Percentiles rank a stretch among this genome's conserved stretches.
Evolutionary conservation across 306 rosid species (phyloP).

Genomic region (Pterocarpus macrocarpus): DNA sequence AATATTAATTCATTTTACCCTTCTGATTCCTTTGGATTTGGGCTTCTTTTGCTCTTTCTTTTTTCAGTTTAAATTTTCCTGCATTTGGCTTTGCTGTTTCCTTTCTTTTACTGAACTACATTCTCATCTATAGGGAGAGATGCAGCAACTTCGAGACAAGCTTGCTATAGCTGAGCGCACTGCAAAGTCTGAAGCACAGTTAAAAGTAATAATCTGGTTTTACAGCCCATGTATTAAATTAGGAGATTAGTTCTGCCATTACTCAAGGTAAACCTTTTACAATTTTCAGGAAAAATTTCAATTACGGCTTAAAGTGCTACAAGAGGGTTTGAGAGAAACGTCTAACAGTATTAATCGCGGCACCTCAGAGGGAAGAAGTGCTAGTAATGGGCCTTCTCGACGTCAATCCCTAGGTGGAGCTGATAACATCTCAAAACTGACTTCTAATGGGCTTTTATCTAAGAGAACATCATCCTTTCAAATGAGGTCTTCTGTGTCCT

Average conservation of each 20-base stretch:
- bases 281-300: conserved; percentile 86
- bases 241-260: conserved; percentile 52
- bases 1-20: conserved; percentile 15
- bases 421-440: conserved; percentile 77
- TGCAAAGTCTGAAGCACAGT: conserved; percentile 92
- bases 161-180: conserved; percentile 86
- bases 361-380: conserved; percentile 80
- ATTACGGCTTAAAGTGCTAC: conserved; percentile 91
- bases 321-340: conserved; percentile 92
- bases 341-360: conserved; percentile 74
- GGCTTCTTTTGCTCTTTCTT: conserved; percentile 13
- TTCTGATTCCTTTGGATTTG: conserved; percentile 33
- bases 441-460: conserved; percentile 85
- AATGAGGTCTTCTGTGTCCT: conserved; percentile 77
- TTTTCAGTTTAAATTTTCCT: conserved; percentile 14
- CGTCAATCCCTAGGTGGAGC: conserved; percentile 98
- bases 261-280: conserved; percentile 52
- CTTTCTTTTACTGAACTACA: conserved; percentile 38
- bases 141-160: conserved; percentile 99
- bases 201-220: conserved; percentile 83
- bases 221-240: conserved; percentile 50
- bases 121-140: conserved; percentile 78
- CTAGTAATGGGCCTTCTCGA: conserved; percentile 91
- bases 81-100: conserved; percentile 38
- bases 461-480: conserved; percentile 83